Percentiles rank a stretch among this genome's conserved stretches.
Evolutionary conservation across 192 early-diverging fungal genomes (phyloP).

Genomic region (Gaertneriomyces sp.): DNA sequence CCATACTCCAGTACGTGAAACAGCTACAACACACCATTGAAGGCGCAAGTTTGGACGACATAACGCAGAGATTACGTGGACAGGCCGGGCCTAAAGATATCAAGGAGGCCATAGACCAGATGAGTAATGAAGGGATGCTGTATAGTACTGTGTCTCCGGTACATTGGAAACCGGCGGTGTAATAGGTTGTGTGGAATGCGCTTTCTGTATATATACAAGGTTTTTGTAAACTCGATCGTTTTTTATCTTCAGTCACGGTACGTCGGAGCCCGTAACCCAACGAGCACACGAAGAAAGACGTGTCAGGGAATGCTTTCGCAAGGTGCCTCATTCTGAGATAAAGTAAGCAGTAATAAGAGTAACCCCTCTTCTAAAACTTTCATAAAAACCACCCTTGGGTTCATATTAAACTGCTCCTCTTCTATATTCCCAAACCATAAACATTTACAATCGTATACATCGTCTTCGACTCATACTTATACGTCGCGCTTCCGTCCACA

Average conservation of each 20-base stretch:
- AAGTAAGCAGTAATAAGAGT: too few species aligned
- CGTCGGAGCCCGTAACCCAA: too few species aligned
- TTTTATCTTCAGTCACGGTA: too few species aligned
- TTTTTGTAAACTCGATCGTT: too few species aligned
- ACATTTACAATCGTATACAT: conserved; percentile 78
- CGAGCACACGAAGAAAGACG: too few species aligned
- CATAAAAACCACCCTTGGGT: too few species aligned
- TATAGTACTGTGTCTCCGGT: conserved; percentile 68
- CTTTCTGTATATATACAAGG: too few species aligned
- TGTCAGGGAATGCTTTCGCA: too few species aligned
- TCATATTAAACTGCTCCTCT: not conserved
- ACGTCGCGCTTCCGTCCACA: conserved; percentile 69
- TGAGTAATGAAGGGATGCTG: conserved; percentile 62
- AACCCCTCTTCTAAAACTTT: too few species aligned
- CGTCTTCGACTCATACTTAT: conserved; percentile 73
- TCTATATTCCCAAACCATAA: conserved; percentile 58
- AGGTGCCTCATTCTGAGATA: too few species aligned
- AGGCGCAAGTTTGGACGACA: conserved; percentile 45
- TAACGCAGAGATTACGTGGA: conserved; percentile 42
- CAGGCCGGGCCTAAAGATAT: not conserved
- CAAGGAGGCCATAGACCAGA: conserved; percentile 43
- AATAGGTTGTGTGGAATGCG: too few species aligned
- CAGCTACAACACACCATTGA: conserved; percentile 30
- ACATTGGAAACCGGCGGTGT: conserved; percentile 50
- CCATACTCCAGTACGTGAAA: conserved; percentile 15